These are phyloP conservation scores for Aspergillus sp. DNA, from an alignment of 2,329 filamentous ascomycete species.

Conservation along the genomic window DNA sequence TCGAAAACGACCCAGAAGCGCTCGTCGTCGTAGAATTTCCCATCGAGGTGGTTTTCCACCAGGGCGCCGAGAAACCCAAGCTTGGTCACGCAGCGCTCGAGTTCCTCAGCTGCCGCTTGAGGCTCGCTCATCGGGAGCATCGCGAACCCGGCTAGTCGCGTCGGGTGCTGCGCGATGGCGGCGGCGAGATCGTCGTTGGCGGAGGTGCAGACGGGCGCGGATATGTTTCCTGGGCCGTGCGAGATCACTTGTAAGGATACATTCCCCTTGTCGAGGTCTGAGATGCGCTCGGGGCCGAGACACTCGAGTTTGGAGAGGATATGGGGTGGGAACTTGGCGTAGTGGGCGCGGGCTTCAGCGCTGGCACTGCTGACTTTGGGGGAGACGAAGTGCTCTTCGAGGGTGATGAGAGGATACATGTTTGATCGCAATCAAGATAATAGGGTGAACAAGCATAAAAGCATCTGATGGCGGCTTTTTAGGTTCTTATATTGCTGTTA, in stretches of 20 bases:
- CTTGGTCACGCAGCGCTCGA: slow-evolving; percentile 41
- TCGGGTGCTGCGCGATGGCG: slow-evolving; percentile 31
- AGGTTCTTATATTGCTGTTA: no score
- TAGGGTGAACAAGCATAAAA: slow-evolving; percentile 5
- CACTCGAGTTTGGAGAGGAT: slow-evolving; percentile 13
- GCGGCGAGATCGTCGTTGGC: slow-evolving; percentile 35
- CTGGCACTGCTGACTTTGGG: slow-evolving; percentile 10
- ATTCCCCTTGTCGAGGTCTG: slow-evolving; percentile 6
- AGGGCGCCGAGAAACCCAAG: slow-evolving; percentile 52
- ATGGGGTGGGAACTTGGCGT: slow-evolving; percentile 12
- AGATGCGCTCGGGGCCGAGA: slow-evolving; percentile 9
- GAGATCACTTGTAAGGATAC: slow-evolving; percentile 12
- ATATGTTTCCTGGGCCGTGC: slow-evolving; percentile 15
- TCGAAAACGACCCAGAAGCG: slow-evolving; percentile 47
- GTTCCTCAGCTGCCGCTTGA: slow-evolving; percentile 34
- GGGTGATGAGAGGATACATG: slow-evolving; percentile 15
- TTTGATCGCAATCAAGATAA: background rate
- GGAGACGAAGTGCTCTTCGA: slow-evolving; percentile 21
- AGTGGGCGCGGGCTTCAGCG: slow-evolving; percentile 9
- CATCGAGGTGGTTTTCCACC: slow-evolving; percentile 43
- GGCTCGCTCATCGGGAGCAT: slow-evolving; percentile 43
- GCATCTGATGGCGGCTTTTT: background rate
- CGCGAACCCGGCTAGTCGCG: slow-evolving; percentile 46
- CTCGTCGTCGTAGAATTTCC: slow-evolving; percentile 45
- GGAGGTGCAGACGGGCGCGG: slow-evolving; percentile 8